Evolutionary conservation across 495 filamentous ascomycete genomes (phyloP).

Genomic region (Hyphodiscus hymeniophilus): DNA sequence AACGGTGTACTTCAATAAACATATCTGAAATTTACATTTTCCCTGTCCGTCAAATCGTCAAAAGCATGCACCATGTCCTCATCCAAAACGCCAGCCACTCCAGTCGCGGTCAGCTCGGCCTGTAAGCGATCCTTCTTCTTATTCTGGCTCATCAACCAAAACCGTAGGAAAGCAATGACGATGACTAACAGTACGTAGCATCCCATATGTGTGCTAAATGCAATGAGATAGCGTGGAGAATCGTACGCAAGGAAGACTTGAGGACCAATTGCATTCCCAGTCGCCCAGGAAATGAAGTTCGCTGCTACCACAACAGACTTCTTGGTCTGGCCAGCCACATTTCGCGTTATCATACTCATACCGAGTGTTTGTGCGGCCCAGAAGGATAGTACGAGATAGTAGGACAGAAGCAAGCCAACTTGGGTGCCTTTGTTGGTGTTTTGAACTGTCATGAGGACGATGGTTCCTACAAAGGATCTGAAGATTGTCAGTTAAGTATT

Average conservation of each 20-base stretch:
- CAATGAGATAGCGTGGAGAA: constrained; percentile 53
- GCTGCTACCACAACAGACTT: constrained; percentile 11
- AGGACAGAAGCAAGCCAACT: constrained; percentile 45
- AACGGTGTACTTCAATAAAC: too few species aligned
- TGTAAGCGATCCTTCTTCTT: constrained; percentile 37
- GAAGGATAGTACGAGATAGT: constrained; percentile 50
- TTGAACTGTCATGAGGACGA: constrained; percentile 42
- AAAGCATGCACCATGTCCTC: constrained; percentile 34
- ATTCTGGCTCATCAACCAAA: constrained; percentile 53
- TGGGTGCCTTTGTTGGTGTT: constrained; percentile 33
- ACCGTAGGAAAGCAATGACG: constrained; percentile 49
- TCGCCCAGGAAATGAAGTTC: constrained; percentile 14
- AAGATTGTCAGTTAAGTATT: constrained; percentile 2
- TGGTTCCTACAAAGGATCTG: constrained; percentile 39
- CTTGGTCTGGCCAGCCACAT: constrained; percentile 20
- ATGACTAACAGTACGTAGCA: constrained; percentile 49
- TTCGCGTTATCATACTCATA: constrained; percentile 33
- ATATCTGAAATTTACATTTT: constrained; percentile 16
- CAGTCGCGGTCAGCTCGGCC: constrained; percentile 36
- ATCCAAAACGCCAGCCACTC: constrained; percentile 56
- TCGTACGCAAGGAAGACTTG: constrained; percentile 8
- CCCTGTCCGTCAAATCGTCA: constrained; percentile 14
- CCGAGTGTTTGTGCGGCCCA: constrained; percentile 48
- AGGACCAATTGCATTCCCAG: constrained; percentile 13
- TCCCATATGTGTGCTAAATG: constrained; percentile 55